Evolutionary conservation across 1,284 basidiomycete genomes (phyloP).

Genomic region (Puccinia hordei): DNA sequence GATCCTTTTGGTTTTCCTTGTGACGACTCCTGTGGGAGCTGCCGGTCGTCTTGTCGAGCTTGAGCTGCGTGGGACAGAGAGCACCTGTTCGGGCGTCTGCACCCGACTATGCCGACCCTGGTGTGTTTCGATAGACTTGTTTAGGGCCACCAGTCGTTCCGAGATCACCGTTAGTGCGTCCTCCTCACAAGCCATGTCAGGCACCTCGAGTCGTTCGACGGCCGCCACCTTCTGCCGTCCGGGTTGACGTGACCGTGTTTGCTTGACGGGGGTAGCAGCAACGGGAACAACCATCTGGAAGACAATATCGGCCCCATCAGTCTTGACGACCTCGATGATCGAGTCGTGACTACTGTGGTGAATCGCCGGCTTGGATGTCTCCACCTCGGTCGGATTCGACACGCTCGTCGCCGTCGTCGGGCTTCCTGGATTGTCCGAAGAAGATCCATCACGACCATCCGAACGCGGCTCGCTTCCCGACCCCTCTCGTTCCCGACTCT

Average conservation of each 20-base stretch:
- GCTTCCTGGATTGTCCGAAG: conserved; percentile 4
- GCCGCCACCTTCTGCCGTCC: background rate
- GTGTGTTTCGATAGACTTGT: conserved; percentile 38
- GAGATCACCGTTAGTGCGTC: conserved; percentile 40
- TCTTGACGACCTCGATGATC: conserved; percentile 31
- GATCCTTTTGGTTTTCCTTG: conserved; percentile 24
- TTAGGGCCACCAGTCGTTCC: conserved; percentile 33
- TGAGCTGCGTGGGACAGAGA: background rate
- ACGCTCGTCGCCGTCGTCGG: conserved; percentile 22
- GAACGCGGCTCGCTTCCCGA: conserved; percentile 1
- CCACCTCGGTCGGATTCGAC: conserved; percentile 5
- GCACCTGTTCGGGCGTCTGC: background rate
- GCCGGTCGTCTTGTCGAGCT: background rate
- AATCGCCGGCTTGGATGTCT: background rate
- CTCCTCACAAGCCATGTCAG: background rate
- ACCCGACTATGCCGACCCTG: background rate
- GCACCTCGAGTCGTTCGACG: background rate
- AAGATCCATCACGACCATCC: conserved; percentile 1
- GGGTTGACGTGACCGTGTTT: background rate
- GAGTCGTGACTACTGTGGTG: background rate
- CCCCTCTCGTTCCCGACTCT: background rate
- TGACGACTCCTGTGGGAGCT: background rate
- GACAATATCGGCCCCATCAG: conserved; percentile 22
- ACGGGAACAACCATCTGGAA: conserved; percentile 43
- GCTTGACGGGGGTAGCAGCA: background rate